Evolutionary conservation across 2,329 filamentous ascomycete species (phyloP).

Genomic region (Daldinia sp.): DNA sequence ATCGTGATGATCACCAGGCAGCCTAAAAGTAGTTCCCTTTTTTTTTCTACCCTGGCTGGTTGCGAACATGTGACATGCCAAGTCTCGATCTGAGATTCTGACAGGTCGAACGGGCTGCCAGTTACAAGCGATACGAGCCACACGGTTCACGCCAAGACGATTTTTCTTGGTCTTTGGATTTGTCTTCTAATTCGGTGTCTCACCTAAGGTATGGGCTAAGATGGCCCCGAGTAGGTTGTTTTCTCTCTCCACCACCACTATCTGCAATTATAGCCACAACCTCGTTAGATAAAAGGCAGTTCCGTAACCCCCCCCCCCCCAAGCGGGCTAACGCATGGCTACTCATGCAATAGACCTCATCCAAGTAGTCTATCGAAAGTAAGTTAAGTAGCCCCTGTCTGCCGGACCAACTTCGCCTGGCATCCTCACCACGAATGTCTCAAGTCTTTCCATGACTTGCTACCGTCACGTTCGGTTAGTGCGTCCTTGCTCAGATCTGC

Average conservation of each 20-base stretch:
- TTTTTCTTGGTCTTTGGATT: slow-evolving; percentile 12
- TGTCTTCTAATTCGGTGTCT: slow-evolving; percentile 31
- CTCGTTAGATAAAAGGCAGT: slow-evolving; percentile 5
- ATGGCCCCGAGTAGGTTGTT: slow-evolving; percentile 10
- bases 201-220: slow-evolving; percentile 9
- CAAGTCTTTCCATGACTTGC: background rate
- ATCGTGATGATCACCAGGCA: slow-evolving; percentile 23
- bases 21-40: slow-evolving; percentile 3
- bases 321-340: slow-evolving; percentile 21
- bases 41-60: slow-evolving; percentile 18
- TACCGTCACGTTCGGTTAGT: slow-evolving; percentile 1
- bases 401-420: slow-evolving; percentile 13
- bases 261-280: slow-evolving; percentile 5
- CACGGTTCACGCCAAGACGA: slow-evolving; percentile 34
- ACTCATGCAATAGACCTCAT: slow-evolving; percentile 24
- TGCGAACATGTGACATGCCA: slow-evolving; percentile 37
- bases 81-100: slow-evolving; percentile 33
- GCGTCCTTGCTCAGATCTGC: slow-evolving; percentile 8
- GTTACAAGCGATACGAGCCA: slow-evolving; percentile 36
- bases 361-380: no score
- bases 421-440: background rate
- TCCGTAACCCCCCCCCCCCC: no score
- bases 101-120: slow-evolving; percentile 26
- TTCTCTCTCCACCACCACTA: slow-evolving; percentile 32
- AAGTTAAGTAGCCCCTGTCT: slow-evolving; percentile 17